Evolutionary conservation across 1,139 yeast species (phyloP), one percentile per base, ranked within the genome.

Genomic region (Geotrichum aggregatum): DNA sequence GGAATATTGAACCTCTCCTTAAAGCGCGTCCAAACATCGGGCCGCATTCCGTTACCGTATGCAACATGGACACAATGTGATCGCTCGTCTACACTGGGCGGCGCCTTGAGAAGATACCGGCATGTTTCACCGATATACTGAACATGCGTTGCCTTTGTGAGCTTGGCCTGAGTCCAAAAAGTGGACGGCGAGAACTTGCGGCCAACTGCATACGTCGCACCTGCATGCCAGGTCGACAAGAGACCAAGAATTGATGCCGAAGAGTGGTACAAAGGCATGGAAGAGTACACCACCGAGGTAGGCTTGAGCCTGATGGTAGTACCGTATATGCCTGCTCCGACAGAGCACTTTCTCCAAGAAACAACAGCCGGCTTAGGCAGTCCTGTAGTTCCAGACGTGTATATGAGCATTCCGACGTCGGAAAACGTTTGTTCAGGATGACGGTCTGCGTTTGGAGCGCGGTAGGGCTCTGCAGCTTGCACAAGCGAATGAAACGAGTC

Each of bases 71-170:
- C 84, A 18, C 71, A 63, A 64, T 91, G 97, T 43, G 70, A 69
- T 39, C 72, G 69, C 65, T 91, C 96, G 66, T 87, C 91, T 14
- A 76, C 74, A 10, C 81, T 78, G 48, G 76, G 82, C 7, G 84
- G 82, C 1, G 92, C 76, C 59, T 84, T 82, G 57, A 87, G 71
- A 57, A 91, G 75, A 66, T 89, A 92, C 52, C 98, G 79, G 68
- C 98, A 88, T 41, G 89, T 91, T 69, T 92, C 98, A 22, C 98
- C 98, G 14, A 92, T 98, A 61, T 91, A 91, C 70, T 91, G 97
- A 52, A 88, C 78, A 59, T 87, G 87, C 7, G 95, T 86, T 3
- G 96, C 87, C 1, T 76, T 71, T 26, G 82, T 70, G 40, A 87
- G 65, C 61, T 76, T 82, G 4, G 87, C 94, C 67, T 91, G 96